Conservation (phyloP, 2,329 filamentous ascomycete species). For the Dothistroma septosporum region DNA sequence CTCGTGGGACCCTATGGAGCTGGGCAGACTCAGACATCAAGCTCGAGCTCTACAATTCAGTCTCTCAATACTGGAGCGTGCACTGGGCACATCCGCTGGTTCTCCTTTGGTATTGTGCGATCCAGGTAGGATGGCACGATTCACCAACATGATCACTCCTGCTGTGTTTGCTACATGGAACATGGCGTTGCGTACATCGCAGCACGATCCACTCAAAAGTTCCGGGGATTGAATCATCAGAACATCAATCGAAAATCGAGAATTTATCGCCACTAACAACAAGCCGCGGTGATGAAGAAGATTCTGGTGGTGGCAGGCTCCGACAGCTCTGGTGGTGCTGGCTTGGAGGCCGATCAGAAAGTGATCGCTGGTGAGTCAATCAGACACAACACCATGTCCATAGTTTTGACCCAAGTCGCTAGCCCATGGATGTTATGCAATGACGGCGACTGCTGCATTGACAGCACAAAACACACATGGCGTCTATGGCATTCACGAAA, state of each 20-base stretch:
- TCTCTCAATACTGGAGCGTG: not conserved
- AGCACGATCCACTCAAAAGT: not conserved
- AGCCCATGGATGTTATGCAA: constrained; percentile 88
- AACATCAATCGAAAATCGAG: not conserved
- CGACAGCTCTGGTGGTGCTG: constrained; percentile 86
- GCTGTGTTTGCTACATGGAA: not conserved
- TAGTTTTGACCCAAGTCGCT: not conserved
- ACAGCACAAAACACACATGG: constrained; percentile 94
- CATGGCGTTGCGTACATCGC: not conserved
- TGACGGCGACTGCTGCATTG: constrained; percentile 90
- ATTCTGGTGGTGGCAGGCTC: constrained; percentile 83
- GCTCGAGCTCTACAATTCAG: not conserved
- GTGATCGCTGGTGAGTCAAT: constrained; percentile 54
- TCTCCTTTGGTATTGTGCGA: not conserved
- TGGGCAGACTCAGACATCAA: not conserved
- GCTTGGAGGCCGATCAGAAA: constrained; percentile 93
- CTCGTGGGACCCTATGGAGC: not conserved
- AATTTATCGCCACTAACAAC: not conserved
- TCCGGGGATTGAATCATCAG: not conserved
- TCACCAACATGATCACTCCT: not conserved
- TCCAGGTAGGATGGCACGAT: not conserved
- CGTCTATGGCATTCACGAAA: constrained; percentile 74
- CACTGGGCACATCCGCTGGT: not conserved
- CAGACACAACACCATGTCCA: not conserved
- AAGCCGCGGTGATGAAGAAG: constrained; percentile 38